phyloP scores from a whole-genome alignment of 1,284 basidiomycete species.

The Leccinum pallidistipes region DNA sequence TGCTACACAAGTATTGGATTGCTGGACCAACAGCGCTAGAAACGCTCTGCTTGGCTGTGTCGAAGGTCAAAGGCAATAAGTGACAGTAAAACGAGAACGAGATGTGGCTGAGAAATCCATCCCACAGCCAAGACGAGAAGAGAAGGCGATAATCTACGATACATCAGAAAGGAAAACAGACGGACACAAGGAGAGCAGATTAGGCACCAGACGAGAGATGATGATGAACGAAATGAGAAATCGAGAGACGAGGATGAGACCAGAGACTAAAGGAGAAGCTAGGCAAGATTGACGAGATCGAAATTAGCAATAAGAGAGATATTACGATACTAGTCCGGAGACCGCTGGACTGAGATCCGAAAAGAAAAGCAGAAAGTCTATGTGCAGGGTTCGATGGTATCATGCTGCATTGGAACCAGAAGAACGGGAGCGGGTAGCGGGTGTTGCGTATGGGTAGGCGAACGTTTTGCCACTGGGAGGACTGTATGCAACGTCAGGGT shows the following conservation, averaged over 20 bases:
- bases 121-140: too few relatives aligned
- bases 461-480: not conserved
- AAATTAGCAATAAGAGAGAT: constrained; percentile 38
- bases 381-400: constrained; percentile 16
- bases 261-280: constrained; percentile 19
- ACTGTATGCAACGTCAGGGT: too few relatives aligned
- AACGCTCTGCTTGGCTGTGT: too few relatives aligned
- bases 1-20: too few relatives aligned
- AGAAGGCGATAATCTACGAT: too few relatives aligned
- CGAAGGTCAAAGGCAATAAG: too few relatives aligned
- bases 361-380: constrained; percentile 27
- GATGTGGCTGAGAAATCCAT: too few relatives aligned
- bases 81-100: too few relatives aligned
- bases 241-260: constrained; percentile 12
- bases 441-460: constrained; percentile 30
- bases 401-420: constrained; percentile 37
- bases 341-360: constrained; percentile 24
- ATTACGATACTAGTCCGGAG: constrained; percentile 35
- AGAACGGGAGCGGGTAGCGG: constrained; percentile 32
- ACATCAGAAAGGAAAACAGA: too few relatives aligned
- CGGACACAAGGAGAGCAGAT: not conserved
- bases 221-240: constrained; percentile 13
- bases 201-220: constrained; percentile 12
- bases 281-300: constrained; percentile 19
- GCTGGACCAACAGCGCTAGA: too few relatives aligned